These are phyloP conservation scores for Carex arenaria DNA, from an alignment of 202 grass and related monocot genomes.

Conservation along the genomic window DNA sequence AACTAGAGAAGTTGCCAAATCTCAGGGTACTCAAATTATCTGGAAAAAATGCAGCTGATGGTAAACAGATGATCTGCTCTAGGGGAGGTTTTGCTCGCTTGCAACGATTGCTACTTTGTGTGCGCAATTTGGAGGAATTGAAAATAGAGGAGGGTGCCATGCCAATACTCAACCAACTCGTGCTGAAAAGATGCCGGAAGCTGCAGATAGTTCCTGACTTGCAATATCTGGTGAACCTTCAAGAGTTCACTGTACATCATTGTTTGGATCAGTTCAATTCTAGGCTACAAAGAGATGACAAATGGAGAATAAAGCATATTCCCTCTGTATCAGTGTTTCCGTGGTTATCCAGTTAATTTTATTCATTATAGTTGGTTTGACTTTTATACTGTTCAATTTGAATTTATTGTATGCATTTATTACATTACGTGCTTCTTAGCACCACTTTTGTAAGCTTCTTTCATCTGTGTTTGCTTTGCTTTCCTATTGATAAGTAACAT, in stretches of 20 bases:
- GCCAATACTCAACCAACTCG: not conserved
- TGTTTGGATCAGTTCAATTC: no score
- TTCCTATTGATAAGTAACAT: no score
- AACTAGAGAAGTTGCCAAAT: conserved; percentile 1
- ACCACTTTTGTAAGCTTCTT: no score
- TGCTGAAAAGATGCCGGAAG: no score
- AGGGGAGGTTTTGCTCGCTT: not conserved
- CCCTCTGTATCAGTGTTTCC: not conserved
- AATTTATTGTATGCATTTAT: no score
- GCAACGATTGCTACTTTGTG: not conserved
- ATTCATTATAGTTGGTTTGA: no score
- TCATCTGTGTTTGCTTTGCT: no score
- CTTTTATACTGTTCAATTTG: no score
- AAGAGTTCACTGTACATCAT: not conserved
- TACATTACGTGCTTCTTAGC: no score
- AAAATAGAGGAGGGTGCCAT: not conserved
- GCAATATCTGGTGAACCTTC: not conserved
- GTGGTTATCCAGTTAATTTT: no score
- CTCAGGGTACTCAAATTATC: not conserved
- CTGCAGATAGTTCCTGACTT: not conserved
- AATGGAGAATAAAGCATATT: not conserved
- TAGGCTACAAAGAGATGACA: not conserved
- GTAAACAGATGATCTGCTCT: not conserved
- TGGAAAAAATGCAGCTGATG: no score
- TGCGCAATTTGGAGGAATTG: not conserved